phyloP scores from a whole-genome alignment of 116 monocot species.

The Iris pallida region DNA sequence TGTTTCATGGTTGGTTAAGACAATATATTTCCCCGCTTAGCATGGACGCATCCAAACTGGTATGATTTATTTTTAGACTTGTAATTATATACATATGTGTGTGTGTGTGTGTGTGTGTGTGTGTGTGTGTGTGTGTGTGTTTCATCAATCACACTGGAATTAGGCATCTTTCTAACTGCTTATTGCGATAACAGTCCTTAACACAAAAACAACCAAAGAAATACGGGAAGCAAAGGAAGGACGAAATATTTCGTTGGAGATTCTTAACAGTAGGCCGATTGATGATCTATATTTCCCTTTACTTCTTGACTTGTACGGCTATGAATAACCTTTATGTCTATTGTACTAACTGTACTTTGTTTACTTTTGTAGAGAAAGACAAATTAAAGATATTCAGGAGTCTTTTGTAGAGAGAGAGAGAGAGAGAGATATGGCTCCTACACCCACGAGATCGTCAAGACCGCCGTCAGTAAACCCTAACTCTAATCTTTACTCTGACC shows the following conservation, averaged over 20 bases:
- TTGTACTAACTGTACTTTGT: conserved; percentile 6
- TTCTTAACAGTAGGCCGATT: conserved; percentile 73
- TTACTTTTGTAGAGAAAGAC: conserved; percentile 58
- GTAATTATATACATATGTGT: no score
- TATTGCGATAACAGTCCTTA: conserved; percentile 49
- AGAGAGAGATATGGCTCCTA: no score
- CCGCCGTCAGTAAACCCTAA: conserved; percentile 16
- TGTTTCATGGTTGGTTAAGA: conserved; percentile 92
- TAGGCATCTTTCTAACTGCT: no score
- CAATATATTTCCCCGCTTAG: conserved; percentile 93
- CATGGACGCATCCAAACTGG: conserved; percentile 73
- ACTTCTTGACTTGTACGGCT: neutral
- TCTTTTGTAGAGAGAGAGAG: no score
- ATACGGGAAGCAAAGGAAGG: conserved; percentile 72
- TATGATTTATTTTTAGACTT: conserved; percentile 24
- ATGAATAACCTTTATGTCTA: neutral
- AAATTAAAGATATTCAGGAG: conserved; percentile 92
- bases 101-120: no score
- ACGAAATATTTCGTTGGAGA: conserved; percentile 65
- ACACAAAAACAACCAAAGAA: conserved; percentile 95
- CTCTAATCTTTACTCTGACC: neutral
- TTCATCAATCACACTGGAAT: no score
- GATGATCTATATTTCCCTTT: neutral
- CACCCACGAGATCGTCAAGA: no score
- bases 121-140: no score